Base-by-base conservation (phyloP, 2,329 filamentous ascomycete species). In the Ascochyta lentis region DNA sequence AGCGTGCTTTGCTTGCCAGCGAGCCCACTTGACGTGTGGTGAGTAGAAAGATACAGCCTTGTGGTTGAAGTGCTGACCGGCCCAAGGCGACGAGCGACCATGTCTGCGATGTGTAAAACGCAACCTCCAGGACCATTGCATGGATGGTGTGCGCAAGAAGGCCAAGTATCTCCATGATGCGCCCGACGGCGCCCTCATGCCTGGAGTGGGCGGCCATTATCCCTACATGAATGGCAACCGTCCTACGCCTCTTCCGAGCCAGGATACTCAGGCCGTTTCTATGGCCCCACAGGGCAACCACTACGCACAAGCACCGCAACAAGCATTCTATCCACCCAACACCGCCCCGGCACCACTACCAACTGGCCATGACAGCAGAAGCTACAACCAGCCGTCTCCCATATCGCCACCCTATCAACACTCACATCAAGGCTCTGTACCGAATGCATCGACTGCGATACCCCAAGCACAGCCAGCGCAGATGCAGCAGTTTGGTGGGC, bases 151-250 rank as follows among this genome's bases (percentile, higher is more conserved):
- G 47, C 89, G 95, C 61, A 99, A 99, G 78, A 99, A 98, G 83
- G 95, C 95, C 48, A 99, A 99, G 77, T 99, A 99, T 76, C 89
- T 99, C 53, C 93, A 98, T 72, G 95, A 98, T 82, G 92, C 94
- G 24, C 93, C 94, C 33, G 87, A 92, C 48, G 92, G 96, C 74
- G 92, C 92, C 41, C 82, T 97, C 59, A 85, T 94, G 72, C 91
- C 93, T n/a, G 92, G 95, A 38, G 83, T 95, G 43, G 88, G 89
- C 5, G 86, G 88, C 27, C 89, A 86, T 68, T 91, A 89, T 69
- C 84, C 81, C 75, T 75, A 78, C 77, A 66, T 74, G 80, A 71
- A 77, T 79, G 67, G 77, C 78, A 64, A 81, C 80, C 67, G 79
- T 74, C 58, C 79, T 79, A 63, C 65, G 56, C 66, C 69, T 34